A percentile compares a stretch with the other conserved stretches of the same genome.
These are phyloP conservation scores for Candida jianshihensis DNA, from an alignment of 805 yeast species.

Conservation along the genomic window DNA sequence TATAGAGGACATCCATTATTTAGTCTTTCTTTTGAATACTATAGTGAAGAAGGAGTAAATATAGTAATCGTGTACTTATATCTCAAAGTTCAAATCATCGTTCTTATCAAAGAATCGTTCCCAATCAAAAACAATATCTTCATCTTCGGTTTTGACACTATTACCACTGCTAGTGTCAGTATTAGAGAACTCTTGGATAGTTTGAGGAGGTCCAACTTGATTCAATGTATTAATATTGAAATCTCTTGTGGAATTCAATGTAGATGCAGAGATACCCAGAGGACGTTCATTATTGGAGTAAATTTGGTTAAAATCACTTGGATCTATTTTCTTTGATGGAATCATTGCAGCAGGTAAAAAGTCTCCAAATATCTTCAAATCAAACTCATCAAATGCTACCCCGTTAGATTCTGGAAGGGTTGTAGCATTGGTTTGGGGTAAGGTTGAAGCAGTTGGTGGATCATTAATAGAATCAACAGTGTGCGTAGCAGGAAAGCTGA, in stretches of 20 bases:
- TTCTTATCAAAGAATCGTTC: conserved; percentile 20
- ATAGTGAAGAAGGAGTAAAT: no score
- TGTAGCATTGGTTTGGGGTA: not conserved
- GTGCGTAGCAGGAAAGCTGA: conserved; percentile 11
- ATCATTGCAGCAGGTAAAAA: conserved; percentile 79
- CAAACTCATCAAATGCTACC: conserved; percentile 57
- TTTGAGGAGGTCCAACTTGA: not conserved
- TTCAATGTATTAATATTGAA: not conserved
- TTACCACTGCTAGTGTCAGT: conserved; percentile 2
- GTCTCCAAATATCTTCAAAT: conserved; percentile 74
- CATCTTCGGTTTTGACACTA: conserved; percentile 11
- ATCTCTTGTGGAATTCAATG: not conserved
- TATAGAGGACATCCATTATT: no score
- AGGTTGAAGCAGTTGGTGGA: conserved; percentile 18
- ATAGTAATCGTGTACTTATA: no score
- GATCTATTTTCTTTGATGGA: conserved; percentile 10
- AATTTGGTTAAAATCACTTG: not conserved
- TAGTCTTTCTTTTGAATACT: no score
- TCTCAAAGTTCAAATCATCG: conserved; percentile 11
- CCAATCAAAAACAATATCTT: conserved; percentile 21
- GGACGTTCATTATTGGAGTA: not conserved
- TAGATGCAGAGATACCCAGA: not conserved
- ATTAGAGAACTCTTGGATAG: no score
- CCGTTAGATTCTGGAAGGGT: not conserved
- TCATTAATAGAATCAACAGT: conserved; percentile 7